Base-by-base conservation (phyloP, 2,329 filamentous ascomycete species). In the Teratosphaeria zuluensis region DNA sequence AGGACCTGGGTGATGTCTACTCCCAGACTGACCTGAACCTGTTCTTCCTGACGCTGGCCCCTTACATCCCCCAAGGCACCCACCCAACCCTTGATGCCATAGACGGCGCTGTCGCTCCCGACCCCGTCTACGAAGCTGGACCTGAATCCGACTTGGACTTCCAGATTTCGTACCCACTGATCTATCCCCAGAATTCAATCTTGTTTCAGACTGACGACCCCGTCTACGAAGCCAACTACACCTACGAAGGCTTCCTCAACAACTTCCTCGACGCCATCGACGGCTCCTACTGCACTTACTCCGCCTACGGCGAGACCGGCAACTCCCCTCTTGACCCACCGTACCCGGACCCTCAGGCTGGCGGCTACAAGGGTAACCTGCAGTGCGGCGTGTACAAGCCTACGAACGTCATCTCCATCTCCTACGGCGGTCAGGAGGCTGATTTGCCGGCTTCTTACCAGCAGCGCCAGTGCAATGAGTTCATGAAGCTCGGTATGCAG, bases 401-500 rank as follows among this genome's bases (percentile, higher is more conserved):
- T 1, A 80, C 80, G 7, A 80, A 81, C 58, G 80, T 83, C 2
- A 76, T 84, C 59, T 80, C 77, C 33, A 79, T 84, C 64, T 82
- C 79, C 4, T 85, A 84, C 66, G 80, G 79, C 52, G 78, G 78
- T 38, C 73, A 76, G 35, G 81, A 84, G 68, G 69, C 70, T 1
- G 77, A 78, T 31, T 73, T 83, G 31, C 81, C 82, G 0, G 68
- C 74, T 3, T 72, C 70, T 62, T 84, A 84, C 69, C 77, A 80
- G 61, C 73, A 76, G 61, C 68, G 73, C 1, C 72, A 75, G 59
- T 74, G 73, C 61, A 70, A 70, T 35, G 71, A 73, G 48, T 76
- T 70, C 64, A 72, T 76, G 56, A 78, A 80, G 61, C 73, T 80
- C 21, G 77, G 76, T 24, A 70, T 76, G 59, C 76, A 77, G 51